These are phyloP conservation scores for Aspergillus ibericus DNA, from an alignment of 2,329 filamentous ascomycete genomes.

Conservation along the genomic window DNA sequence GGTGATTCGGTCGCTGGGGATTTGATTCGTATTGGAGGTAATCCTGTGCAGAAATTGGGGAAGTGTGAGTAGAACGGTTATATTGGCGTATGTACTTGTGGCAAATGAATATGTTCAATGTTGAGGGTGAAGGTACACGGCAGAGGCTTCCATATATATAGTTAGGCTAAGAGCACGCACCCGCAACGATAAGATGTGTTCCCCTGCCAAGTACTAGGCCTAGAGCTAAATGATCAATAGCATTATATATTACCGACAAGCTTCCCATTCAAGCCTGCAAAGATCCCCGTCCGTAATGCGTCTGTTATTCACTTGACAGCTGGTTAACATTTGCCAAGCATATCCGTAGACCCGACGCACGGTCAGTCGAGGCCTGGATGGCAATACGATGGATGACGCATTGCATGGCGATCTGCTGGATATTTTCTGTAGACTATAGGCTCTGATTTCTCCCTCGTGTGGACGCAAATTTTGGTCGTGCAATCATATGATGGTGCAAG, in stretches of 20 bases:
- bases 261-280: not conserved
- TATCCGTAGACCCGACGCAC: not conserved
- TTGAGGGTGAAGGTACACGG: not conserved
- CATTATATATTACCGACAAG: not conserved
- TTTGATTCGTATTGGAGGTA: constrained; percentile 21
- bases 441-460: not conserved
- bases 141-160: too few relatives aligned
- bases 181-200: not conserved
- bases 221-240: not conserved
- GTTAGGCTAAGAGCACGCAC: not conserved
- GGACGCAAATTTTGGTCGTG: not conserved
- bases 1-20: constrained; percentile 27
- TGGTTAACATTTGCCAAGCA: not conserved
- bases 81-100: not conserved
- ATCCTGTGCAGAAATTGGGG: not conserved
- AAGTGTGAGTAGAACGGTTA: not conserved
- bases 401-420: not conserved
- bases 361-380: not conserved
- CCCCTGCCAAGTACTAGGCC: not conserved
- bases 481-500: constrained; percentile 2
- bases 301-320: not conserved
- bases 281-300: too few relatives aligned
- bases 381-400: not conserved
- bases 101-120: not conserved
- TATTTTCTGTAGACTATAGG: not conserved